Evolutionary conservation across 2,329 filamentous ascomycete genomes (phyloP).

Genomic region (Nemania abortiva): DNA sequence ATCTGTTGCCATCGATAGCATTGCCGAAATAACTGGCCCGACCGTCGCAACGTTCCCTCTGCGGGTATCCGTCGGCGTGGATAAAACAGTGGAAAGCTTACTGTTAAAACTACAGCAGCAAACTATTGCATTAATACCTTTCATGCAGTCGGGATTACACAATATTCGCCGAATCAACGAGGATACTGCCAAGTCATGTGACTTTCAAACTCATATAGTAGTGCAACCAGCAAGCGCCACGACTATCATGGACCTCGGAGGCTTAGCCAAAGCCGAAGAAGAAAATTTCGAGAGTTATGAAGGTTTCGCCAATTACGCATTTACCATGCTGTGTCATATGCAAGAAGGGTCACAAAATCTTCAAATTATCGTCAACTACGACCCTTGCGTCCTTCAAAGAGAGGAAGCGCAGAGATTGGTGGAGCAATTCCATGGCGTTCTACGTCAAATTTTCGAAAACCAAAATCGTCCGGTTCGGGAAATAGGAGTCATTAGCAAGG

Average conservation of each 20-base stretch:
- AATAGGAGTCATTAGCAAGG: slow-evolving; percentile 23
- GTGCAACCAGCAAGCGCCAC: slow-evolving; percentile 19
- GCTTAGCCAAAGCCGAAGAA: slow-evolving; percentile 8
- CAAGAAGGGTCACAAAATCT: slow-evolving; percentile 17
- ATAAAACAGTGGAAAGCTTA: slow-evolving; percentile 9
- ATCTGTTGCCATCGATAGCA: slow-evolving; percentile 16
- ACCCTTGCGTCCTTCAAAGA: neutral
- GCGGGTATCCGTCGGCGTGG: slow-evolving; percentile 8
- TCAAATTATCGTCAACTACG: slow-evolving; percentile 10
- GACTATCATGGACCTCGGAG: neutral
- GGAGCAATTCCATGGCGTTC: slow-evolving; percentile 24
- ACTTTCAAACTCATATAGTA: slow-evolving; percentile 24
- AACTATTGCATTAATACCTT: slow-evolving; percentile 15
- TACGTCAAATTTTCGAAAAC: slow-evolving; percentile 7
- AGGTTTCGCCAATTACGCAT: slow-evolving; percentile 25
- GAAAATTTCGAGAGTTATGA: slow-evolving; percentile 7
- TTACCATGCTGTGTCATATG: slow-evolving; percentile 19
- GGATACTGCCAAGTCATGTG: slow-evolving; percentile 18
- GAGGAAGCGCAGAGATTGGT: slow-evolving; percentile 16
- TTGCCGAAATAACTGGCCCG: slow-evolving; percentile 24
- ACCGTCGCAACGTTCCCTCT: slow-evolving; percentile 29
- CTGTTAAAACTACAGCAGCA: slow-evolving; percentile 16
- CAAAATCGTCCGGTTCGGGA: neutral
- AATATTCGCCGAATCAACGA: slow-evolving; percentile 25
- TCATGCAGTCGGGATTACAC: slow-evolving; percentile 21